Percentiles rank a stretch among this genome's conserved stretches.
These are phyloP conservation scores for Lithospermum erythrorhizon DNA, from an alignment of 257 asterid species.

Conservation along the genomic window DNA sequence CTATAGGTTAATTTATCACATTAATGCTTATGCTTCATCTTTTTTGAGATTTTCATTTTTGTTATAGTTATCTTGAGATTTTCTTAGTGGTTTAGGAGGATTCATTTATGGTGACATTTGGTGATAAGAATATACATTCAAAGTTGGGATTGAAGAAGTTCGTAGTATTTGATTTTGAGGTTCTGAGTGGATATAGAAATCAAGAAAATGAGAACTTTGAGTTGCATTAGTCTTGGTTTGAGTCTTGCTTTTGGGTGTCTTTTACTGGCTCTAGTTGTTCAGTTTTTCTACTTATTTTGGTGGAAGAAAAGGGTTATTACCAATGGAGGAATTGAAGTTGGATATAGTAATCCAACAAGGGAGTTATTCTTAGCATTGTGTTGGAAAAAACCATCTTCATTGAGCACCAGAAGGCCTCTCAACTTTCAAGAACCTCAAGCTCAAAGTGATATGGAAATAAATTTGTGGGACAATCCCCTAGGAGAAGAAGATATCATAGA, in stretches of 20 bases:
- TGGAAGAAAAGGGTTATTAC: slow-evolving; percentile 38
- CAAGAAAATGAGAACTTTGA: slow-evolving; percentile 42
- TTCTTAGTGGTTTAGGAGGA: not conserved
- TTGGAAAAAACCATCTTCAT: slow-evolving; percentile 27
- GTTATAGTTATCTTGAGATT: not conserved
- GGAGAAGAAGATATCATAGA: slow-evolving; percentile 20
- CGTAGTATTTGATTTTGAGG: slow-evolving; percentile 4
- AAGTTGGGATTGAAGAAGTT: slow-evolving; percentile 6
- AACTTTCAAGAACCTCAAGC: slow-evolving; percentile 31
- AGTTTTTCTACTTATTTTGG: slow-evolving; percentile 60
- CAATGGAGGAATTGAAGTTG: slow-evolving; percentile 25
- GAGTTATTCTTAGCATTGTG: slow-evolving; percentile 21
- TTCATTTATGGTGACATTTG: no score
- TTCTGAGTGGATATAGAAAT: not conserved
- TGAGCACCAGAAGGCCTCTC: slow-evolving; percentile 5
- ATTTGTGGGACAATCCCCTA: slow-evolving; percentile 24
- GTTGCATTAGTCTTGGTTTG: slow-evolving; percentile 48
- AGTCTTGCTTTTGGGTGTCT: slow-evolving; percentile 60
- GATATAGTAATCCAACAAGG: slow-evolving; percentile 15
- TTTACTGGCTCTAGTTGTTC: slow-evolving; percentile 44
- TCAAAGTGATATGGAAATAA: slow-evolving; percentile 18
- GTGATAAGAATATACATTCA: not conserved
- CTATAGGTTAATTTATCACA: no score
- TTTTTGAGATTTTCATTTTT: not conserved
- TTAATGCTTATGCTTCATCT: not conserved